These are phyloP conservation scores for Tricholoma flavovirens DNA, from an alignment of 768 basidiomycete genomes.

Conservation along the genomic window DNA sequence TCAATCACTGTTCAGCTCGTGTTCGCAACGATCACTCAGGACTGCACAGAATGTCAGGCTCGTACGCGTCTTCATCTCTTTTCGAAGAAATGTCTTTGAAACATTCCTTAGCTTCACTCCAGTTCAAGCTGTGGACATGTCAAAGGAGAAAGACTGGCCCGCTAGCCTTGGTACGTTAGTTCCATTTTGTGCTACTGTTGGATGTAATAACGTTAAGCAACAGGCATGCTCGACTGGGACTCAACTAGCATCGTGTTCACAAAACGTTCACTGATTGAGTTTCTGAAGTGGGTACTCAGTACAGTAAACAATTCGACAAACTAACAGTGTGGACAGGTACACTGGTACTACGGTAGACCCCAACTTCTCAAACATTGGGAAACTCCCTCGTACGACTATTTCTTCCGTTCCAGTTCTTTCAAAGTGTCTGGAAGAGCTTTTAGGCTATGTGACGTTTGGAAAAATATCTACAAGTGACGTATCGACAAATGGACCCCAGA, in stretches of 20 bases:
- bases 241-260: slow-evolving; percentile 71
- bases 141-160: slow-evolving; percentile 72
- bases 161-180: slow-evolving; percentile 50
- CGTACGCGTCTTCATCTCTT: slow-evolving; percentile 24
- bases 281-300: slow-evolving; percentile 52
- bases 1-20: no score
- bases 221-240: slow-evolving; percentile 83
- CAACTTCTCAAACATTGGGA: slow-evolving; percentile 66
- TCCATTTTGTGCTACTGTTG: background rate
- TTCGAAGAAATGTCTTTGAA: background rate
- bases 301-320: background rate
- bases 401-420: background rate
- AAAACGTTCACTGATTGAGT: slow-evolving; percentile 70
- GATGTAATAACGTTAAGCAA: background rate
- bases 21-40: no score
- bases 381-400: slow-evolving; percentile 58
- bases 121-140: slow-evolving; percentile 47
- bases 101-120: slow-evolving; percentile 47
- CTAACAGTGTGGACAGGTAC: slow-evolving; percentile 40
- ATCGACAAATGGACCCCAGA: slow-evolving; percentile 1
- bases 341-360: slow-evolving; percentile 72
- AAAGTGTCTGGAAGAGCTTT: slow-evolving; percentile 1
- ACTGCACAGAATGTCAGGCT: slow-evolving; percentile 33
- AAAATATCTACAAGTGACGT: slow-evolving; percentile 30
- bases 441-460: slow-evolving; percentile 72